Conservation (phyloP, 177 flowering plant genomes). For the Telopea speciosissima region DNA sequence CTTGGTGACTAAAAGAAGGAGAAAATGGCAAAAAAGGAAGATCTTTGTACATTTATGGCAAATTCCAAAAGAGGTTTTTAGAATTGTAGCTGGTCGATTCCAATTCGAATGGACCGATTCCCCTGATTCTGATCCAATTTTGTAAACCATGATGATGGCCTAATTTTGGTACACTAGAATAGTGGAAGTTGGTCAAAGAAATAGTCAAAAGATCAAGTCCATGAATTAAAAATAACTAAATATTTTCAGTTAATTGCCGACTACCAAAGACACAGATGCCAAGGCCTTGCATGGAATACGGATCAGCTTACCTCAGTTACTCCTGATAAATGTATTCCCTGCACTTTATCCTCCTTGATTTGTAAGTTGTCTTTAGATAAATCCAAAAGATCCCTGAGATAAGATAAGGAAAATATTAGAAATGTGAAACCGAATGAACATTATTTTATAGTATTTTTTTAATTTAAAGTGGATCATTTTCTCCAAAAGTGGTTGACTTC, state of each 20-base stretch:
- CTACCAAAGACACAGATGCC: neutral
- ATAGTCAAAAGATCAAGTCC: neutral
- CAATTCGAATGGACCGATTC: too few relatives aligned
- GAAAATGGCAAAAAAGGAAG: too few relatives aligned
- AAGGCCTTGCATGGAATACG: neutral
- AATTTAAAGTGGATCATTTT: neutral
- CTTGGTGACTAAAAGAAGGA: too few relatives aligned
- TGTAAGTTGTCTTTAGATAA: conserved; percentile 74
- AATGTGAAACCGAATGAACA: neutral
- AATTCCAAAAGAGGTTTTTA: too few relatives aligned
- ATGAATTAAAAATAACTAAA: neutral
- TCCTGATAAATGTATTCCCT: conserved; percentile 60
- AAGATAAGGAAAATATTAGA: neutral
- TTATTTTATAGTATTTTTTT: neutral
- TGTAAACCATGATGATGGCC: neutral
- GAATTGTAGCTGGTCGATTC: too few relatives aligned
- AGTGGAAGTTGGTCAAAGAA: neutral
- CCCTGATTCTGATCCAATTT: neutral
- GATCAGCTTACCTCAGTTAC: conserved; percentile 56
- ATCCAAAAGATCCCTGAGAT: conserved; percentile 76
- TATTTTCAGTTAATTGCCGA: neutral
- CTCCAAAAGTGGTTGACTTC: neutral
- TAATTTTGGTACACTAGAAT: neutral
- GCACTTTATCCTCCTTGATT: conserved; percentile 63
- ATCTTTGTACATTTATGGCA: too few relatives aligned